phyloP scores from a whole-genome alignment of 2,329 filamentous ascomycete species.

The Colletotrichum costaricense region DNA sequence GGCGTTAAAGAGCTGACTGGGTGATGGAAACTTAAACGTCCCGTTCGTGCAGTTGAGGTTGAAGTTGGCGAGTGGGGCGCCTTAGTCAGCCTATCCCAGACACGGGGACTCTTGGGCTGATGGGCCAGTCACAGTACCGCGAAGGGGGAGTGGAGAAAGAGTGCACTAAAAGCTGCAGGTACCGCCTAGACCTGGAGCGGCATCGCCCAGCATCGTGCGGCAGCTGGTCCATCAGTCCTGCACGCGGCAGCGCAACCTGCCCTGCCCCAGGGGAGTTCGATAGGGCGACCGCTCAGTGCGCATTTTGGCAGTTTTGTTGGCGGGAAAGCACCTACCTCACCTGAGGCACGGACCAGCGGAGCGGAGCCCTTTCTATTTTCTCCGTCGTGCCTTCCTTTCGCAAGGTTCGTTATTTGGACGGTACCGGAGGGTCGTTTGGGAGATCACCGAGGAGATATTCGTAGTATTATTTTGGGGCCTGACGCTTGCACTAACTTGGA shows the following conservation, averaged over 20 bases:
- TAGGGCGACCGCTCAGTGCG: constrained; percentile 24
- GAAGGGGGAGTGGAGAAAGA: constrained; percentile 13
- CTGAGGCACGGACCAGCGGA: constrained; percentile 4
- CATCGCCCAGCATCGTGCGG: constrained; percentile 19
- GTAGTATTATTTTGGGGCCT: background rate
- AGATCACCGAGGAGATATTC: background rate
- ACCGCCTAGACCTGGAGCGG: constrained; percentile 3
- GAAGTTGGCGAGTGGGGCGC: constrained; percentile 10
- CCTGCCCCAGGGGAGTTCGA: background rate
- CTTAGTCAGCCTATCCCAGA: constrained; percentile 8
- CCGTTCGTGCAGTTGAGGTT: constrained; percentile 6
- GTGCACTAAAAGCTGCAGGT: constrained; percentile 11
- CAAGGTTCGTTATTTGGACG: background rate
- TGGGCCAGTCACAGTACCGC: constrained; percentile 20
- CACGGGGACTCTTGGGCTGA: background rate
- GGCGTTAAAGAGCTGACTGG: background rate
- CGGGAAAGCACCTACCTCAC: constrained; percentile 2
- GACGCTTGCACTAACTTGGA: background rate
- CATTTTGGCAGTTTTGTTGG: background rate
- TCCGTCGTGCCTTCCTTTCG: background rate
- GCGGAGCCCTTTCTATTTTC: background rate
- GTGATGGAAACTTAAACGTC: background rate
- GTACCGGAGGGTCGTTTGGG: background rate
- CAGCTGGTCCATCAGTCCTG: constrained; percentile 11
- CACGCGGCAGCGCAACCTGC: background rate